Percentiles rank a stretch among this genome's conserved stretches.
Evolutionary conservation across 768 basidiomycete species (phyloP).

Genomic region (Cubamyces lactineus): DNA sequence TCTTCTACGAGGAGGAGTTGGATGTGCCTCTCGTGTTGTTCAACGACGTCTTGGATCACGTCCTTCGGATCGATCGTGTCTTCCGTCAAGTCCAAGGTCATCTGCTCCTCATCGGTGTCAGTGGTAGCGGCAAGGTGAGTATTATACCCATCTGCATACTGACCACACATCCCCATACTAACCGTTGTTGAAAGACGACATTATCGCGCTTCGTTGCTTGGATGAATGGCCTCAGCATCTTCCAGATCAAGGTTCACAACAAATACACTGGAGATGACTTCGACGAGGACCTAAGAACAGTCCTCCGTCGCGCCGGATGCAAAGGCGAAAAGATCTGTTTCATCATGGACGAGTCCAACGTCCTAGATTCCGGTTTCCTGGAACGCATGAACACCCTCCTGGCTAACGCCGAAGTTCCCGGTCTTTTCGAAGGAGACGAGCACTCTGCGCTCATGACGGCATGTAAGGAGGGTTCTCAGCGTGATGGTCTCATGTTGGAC

Average conservation of each 20-base stretch:
- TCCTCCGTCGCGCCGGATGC: slow-evolving; percentile 93
- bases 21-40: slow-evolving; percentile 98
- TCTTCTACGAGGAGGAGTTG: slow-evolving; percentile 99
- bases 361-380: slow-evolving; percentile 97
- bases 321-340: slow-evolving; percentile 99
- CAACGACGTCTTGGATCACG: slow-evolving; percentile 98
- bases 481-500: slow-evolving; percentile 97
- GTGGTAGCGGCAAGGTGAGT: slow-evolving; percentile 94
- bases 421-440: slow-evolving; percentile 99
- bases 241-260: slow-evolving; percentile 99
- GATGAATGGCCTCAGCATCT: slow-evolving; percentile 99
- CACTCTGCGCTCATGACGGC: slow-evolving; percentile 98
- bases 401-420: slow-evolving; percentile 99
- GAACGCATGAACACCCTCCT: slow-evolving; percentile 99
- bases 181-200: slow-evolving; percentile 68
- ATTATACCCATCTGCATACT: not conserved
- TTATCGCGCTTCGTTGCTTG: slow-evolving; percentile 98
- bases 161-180: slow-evolving; percentile 19
- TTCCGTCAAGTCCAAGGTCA: slow-evolving; percentile 99
- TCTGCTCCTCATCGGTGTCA: slow-evolving; percentile 94
- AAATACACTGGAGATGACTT: slow-evolving; percentile 99
- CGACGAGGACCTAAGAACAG: slow-evolving; percentile 94
- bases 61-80: slow-evolving; percentile 95
- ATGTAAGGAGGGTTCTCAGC: slow-evolving; percentile 98
- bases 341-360: slow-evolving; percentile 99